Evolutionary conservation across 345 rosid genomes (phyloP), one percentile per base, ranked within the genome.

Genomic region (Isatis tinctoria): DNA sequence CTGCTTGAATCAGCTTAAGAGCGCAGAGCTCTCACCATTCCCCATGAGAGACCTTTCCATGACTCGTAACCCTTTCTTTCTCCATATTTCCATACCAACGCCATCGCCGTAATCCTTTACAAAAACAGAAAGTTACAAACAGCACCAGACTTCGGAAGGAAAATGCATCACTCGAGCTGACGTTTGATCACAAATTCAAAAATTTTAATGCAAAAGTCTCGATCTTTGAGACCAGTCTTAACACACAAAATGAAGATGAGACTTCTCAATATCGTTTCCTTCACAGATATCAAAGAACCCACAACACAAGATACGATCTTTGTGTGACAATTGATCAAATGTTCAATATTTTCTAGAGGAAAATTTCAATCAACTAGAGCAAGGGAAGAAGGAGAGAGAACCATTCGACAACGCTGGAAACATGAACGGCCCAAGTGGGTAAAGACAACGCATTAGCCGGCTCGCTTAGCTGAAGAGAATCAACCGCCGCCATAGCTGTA

Each of bases 11-110:
- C n/a, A 35, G 28, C 36, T 48, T 11, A 26, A 5, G n/a, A 22
- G 30, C 7, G 0, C 17, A 59, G 54, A 63, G 45, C 65, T 77
- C 92, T 84, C 76, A 90, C 97, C 96, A 95, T 92, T 16, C 96
- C 99, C 97, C 99, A 90, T 26, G 92, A 83, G 59, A 95, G 97
- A 73, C 97, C 97, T 84, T 95, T 95, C 97, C 99, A 92, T 20
- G 97, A 81, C 79, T 92, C 90, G 65, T 84, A 78, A 40, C 97
- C 97, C 39, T 87, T 86, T 79, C 83, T 88, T 85, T 95, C 96
- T 70, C 96, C 97, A 78, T 92, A 92, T 72, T 85, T 86, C 99
- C 97, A 95, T 58, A 95, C 99, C 86, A 95, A 83, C 28, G 83
- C 91, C 97, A 92, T 92, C 5, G 99, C 97, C 0, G 88, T 83